Conservation (phyloP, 768 basidiomycete species). For the Coprinopsis cinerea region DNA sequence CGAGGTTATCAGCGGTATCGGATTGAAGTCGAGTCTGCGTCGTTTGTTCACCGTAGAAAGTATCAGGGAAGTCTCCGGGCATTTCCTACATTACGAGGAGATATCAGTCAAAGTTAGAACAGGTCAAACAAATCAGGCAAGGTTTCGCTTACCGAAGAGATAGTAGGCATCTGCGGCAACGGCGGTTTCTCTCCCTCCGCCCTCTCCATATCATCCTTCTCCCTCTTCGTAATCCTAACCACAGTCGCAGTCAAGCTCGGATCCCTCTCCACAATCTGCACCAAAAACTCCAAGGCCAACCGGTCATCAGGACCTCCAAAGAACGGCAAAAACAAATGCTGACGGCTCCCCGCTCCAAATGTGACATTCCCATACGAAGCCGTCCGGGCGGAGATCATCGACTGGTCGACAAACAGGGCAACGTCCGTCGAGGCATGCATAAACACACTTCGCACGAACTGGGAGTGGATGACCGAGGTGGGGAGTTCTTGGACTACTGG, state of each 20-base stretch:
- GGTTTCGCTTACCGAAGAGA: background rate
- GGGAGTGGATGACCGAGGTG: conserved; percentile 59
- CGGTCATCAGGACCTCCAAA: conserved; percentile 94
- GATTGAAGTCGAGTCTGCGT: conserved; percentile 69
- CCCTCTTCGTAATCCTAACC: conserved; percentile 50
- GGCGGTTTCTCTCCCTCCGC: conserved; percentile 4
- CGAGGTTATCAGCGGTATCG: conserved; percentile 77
- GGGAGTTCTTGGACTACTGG: conserved; percentile 27
- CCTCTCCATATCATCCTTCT: conserved; percentile 24
- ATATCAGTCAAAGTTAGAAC: background rate
- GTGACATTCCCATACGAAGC: conserved; percentile 9
- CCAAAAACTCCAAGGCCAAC: conserved; percentile 75
- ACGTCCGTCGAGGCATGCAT: conserved; percentile 67
- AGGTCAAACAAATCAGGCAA: background rate
- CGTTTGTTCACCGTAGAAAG: conserved; percentile 58
- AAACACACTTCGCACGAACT: conserved; percentile 82
- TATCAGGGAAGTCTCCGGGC: conserved; percentile 39
- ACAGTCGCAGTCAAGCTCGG: conserved; percentile 68
- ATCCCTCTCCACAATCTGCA: conserved; percentile 80
- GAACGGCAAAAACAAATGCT: conserved; percentile 84
- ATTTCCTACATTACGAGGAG: conserved; percentile 26
- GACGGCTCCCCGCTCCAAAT: conserved; percentile 23
- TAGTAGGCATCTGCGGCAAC: background rate
- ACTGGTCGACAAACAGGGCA: conserved; percentile 76
- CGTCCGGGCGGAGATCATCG: conserved; percentile 25